Evolutionary conservation across 202 grass and related monocot genomes (phyloP), one percentile per base, ranked within the genome.

Genomic region (Eragrostis tef): DNA sequence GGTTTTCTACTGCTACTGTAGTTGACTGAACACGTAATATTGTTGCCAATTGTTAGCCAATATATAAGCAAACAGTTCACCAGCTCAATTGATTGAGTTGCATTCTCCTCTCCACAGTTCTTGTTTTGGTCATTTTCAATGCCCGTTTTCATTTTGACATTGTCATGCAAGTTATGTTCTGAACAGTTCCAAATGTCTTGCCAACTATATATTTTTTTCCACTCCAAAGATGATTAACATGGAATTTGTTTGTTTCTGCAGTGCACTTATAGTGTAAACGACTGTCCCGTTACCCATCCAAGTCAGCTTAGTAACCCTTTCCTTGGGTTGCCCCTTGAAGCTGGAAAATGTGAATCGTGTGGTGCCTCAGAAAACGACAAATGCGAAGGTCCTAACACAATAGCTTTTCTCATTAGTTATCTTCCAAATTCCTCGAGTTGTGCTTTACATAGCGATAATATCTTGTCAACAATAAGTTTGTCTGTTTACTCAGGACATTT

Each of bases 271-370:
- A 90, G 92, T 0, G 60, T 91, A 20, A 98, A 86, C 8, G 92
- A 93, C 2, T 95, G 90, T 7, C 74, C 96, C 5, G 85, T 98
- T 12, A 91, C 88, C 45, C 92, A 98, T 79, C 92, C 92, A 25
- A 93, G 92, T 70, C 96, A 98, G 80, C 87, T 98, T 66, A 53
- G 57, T 48, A 98, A 98, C 58, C 92, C 96, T 58, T 98, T 93
- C 74, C 88, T 98, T 64, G 96, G 96, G 64, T 84, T 98, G 60
- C 96, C 96, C 17, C 79, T 98, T 15, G 92, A 95, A 81, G 79
- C 76, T 59, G 92, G 96, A n/a, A 93, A 90, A 83, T 98, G 96
- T 19, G 96, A 98, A 77, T 87, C 96, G 15, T 98, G 96, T 83
- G 96, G 96, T 34, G 93, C 92, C 31, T 84, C 87, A 8, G 96